Base-by-base conservation (phyloP, 768 basidiomycete genomes). In the Omphalotus guepiniiformis region DNA sequence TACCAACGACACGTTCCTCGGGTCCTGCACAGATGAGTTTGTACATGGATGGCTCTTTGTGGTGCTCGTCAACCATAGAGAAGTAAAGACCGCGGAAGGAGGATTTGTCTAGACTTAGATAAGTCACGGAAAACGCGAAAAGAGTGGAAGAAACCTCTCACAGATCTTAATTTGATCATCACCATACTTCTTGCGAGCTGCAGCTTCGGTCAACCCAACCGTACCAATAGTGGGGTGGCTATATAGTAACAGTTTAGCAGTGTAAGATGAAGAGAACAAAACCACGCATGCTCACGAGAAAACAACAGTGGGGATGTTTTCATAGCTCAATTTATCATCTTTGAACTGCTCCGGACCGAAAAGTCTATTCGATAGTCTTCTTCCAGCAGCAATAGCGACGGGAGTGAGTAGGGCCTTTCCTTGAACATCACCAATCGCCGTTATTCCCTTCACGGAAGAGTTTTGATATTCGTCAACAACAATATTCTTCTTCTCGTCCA, bases 191-290 rank as follows among this genome's bases (percentile, higher is more conserved):
- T 85, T 71, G 57, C 81, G 75, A 26, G 96, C 96, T 61, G 96
- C 78, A 0, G 88, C 84, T 63, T 99, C 94, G 6, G 95, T 96
- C 54, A 97, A 73, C 42, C 96, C 96, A 27, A 98, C 91, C 12
- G 93, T 89, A 26, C 96, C 96, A 50, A 96, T 90, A 11, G 95
- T 83, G 0, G 95, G 96, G 65, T 98, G 95, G 6, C 92, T 95
- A 52, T 49, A 48, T 28, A 39, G n/a, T n/a, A n/a, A n/a, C n/a
- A n/a, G n/a, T n/a, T n/a, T n/a, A n/a, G n/a, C n/a, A 35, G 35
- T 23, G 28, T 21, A 34, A 40, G 34, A 38, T 23, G 50, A 7
- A n/a, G 37, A 42, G 21, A 53, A 27, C 22, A 26, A 48, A 30
- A 40, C 13, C 23, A 35, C 44, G 42, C 38, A 27, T 39, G 78